Conservation (phyloP, 1,139 yeast genomes). For the Taphrina pruni region DNA sequence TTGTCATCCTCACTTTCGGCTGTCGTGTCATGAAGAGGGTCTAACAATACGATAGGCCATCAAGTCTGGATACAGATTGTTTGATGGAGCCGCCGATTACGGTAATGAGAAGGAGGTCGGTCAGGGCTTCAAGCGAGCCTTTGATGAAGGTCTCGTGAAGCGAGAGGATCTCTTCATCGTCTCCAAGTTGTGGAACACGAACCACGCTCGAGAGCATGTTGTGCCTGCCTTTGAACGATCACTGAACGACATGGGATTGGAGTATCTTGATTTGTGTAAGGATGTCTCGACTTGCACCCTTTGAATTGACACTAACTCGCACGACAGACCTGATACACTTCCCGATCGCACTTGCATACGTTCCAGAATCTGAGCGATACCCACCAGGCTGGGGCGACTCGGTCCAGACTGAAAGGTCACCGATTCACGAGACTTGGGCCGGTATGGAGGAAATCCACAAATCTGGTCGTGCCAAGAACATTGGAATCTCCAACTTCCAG, state of each 20-base stretch:
- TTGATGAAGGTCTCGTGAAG: constrained; percentile 57
- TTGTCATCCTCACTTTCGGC: neutral
- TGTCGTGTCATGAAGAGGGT: neutral
- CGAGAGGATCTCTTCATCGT: constrained; percentile 56
- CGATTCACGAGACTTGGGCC: constrained; percentile 59
- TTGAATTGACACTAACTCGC: neutral
- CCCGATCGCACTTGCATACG: constrained; percentile 62
- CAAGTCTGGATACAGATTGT: constrained; percentile 56
- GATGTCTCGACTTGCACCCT: constrained; percentile 37
- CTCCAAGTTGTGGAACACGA: constrained; percentile 58
- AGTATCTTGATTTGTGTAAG: constrained; percentile 63
- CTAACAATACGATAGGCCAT: constrained; percentile 50
- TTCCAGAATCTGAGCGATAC: constrained; percentile 66
- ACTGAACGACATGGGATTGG: constrained; percentile 62
- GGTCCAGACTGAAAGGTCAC: constrained; percentile 58
- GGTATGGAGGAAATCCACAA: constrained; percentile 76
- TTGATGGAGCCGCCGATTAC: constrained; percentile 63
- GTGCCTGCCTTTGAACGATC: constrained; percentile 57
- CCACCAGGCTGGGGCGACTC: constrained; percentile 61
- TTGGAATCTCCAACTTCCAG: constrained; percentile 84
- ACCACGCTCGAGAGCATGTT: constrained; percentile 60
- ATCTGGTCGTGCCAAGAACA: constrained; percentile 57
- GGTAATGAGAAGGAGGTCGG: constrained; percentile 63
- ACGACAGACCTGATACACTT: constrained; percentile 60
- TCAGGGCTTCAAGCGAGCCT: constrained; percentile 59